Conservation (phyloP, 2,329 filamentous ascomycete species). For the Ascochyta koolunga region DNA sequence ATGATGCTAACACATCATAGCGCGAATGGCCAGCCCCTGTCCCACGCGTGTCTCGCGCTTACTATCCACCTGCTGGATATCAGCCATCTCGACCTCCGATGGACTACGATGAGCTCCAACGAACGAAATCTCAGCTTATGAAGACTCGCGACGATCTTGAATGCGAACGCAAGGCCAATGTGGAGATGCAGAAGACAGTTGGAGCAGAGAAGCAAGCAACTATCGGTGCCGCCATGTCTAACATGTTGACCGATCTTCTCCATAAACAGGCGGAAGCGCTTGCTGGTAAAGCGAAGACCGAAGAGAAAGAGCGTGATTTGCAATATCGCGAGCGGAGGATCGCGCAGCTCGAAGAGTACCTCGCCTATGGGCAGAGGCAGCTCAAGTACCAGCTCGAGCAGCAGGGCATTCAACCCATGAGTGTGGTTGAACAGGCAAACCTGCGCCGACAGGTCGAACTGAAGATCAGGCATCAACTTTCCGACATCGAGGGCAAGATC, state of each 20-base stretch:
- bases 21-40: constrained; percentile 1
- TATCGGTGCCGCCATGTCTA: constrained; percentile 14
- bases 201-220: constrained; percentile 16
- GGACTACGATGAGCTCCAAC: constrained; percentile 17
- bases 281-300: constrained; percentile 5
- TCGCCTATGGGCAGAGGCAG: constrained; percentile 32
- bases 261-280: constrained; percentile 22
- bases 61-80: not conserved
- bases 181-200: constrained; percentile 10
- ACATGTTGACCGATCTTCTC: constrained; percentile 20
- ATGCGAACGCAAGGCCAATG: constrained; percentile 18
- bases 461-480: not conserved
- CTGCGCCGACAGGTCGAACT: constrained; percentile 16
- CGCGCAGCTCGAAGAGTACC: constrained; percentile 25
- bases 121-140: constrained; percentile 18
- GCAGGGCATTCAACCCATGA: constrained; percentile 16
- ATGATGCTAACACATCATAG: not conserved
- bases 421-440: constrained; percentile 9
- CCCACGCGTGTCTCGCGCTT: constrained; percentile 5
- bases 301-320: constrained; percentile 20
- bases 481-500: constrained; percentile 13
- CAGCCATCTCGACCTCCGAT: not conserved
- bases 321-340: constrained; percentile 20
- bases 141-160: constrained; percentile 23
- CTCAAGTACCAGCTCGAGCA: constrained; percentile 18